A percentile compares a stretch with the other conserved stretches of the same genome.
phyloP scores from a whole-genome alignment of 2,329 filamentous ascomycete genomes.

The Atkinsonella hypoxylon region DNA sequence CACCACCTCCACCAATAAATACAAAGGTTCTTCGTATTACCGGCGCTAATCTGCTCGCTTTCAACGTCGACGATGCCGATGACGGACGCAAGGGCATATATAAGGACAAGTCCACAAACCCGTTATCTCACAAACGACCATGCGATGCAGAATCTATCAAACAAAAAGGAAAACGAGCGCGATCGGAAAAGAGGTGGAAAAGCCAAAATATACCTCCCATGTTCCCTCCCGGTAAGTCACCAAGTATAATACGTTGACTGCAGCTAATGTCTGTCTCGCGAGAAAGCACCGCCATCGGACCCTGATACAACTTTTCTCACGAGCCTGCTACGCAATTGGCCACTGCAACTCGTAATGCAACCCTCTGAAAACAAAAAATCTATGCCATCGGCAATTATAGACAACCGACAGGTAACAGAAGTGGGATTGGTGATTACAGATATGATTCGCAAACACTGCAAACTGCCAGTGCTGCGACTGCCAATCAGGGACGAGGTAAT shows the following conservation, averaged over 20 bases:
- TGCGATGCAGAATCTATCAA: not conserved
- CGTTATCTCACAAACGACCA: not conserved
- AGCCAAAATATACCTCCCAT: not conserved
- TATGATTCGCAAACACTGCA: not conserved
- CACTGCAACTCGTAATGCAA: constrained; percentile 8
- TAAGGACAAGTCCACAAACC: too few relatives aligned
- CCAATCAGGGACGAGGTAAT: not conserved
- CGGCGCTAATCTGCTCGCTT: constrained; percentile 5
- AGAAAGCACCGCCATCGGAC: constrained; percentile 5
- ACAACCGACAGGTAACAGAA: constrained; percentile 5
- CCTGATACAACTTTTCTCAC: constrained; percentile 8
- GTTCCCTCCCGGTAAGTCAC: constrained; percentile 3
- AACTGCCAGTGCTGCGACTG: constrained; percentile 10
- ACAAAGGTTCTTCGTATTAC: not conserved
- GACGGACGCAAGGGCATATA: not conserved
- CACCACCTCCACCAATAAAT: not conserved
- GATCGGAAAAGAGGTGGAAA: too few relatives aligned
- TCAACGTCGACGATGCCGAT: not conserved
- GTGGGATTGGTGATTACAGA: constrained; percentile 10
- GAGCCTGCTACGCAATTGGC: constrained; percentile 7
- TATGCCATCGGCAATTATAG: not conserved
- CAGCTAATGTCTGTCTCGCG: not conserved
- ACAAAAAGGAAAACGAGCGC: not conserved
- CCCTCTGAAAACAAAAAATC: not conserved
- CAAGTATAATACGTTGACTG: not conserved